A percentile compares a stretch with the other conserved stretches of the same genome.
phyloP scores from a whole-genome alignment of 2,329 filamentous ascomycete genomes.

The Sclerotinia trifoliorum region DNA sequence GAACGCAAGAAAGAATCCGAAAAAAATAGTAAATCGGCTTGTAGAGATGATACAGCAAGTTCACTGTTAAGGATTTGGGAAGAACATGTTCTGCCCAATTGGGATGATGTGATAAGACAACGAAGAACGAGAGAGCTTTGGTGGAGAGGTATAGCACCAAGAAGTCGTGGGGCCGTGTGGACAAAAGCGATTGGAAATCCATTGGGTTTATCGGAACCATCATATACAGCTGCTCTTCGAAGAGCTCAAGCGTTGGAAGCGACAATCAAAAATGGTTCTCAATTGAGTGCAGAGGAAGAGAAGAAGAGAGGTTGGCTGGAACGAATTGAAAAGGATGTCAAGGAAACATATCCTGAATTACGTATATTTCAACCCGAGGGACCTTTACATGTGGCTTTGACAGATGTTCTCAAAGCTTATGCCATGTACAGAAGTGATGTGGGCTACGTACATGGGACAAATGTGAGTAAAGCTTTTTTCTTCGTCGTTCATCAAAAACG shows the following conservation, averaged over 20 bases:
- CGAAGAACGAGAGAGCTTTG: conserved; percentile 72
- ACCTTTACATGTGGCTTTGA: conserved; percentile 64
- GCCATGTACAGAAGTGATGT: conserved; percentile 80
- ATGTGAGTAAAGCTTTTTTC: conserved; percentile 52
- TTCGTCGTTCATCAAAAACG: conserved; percentile 11
- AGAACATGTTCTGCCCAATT: conserved; percentile 71
- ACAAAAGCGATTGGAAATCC: conserved; percentile 40
- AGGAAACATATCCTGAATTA: conserved; percentile 67
- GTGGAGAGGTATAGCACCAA: conserved; percentile 76
- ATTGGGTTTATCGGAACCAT: conserved; percentile 52
- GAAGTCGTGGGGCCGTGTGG: conserved; percentile 52
- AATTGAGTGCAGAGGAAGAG: conserved; percentile 49
- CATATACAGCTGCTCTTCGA: conserved; percentile 68
- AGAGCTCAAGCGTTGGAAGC: conserved; percentile 62
- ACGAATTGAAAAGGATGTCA: conserved; percentile 62
- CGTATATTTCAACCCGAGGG: conserved; percentile 58
- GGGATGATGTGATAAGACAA: conserved; percentile 68
- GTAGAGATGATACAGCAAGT: conserved; percentile 54
- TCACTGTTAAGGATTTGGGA: conserved; percentile 68
- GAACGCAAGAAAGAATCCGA: conserved; percentile 59
- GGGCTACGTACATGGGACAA: conserved; percentile 72
- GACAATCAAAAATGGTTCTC: conserved; percentile 37
- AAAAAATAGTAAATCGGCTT: conserved; percentile 51
- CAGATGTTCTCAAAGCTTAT: conserved; percentile 75
- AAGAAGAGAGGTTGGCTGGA: conserved; percentile 60